These are phyloP conservation scores for Epichloe aotearoae DNA, from an alignment of 2,329 filamentous ascomycete genomes.

Conservation along the genomic window DNA sequence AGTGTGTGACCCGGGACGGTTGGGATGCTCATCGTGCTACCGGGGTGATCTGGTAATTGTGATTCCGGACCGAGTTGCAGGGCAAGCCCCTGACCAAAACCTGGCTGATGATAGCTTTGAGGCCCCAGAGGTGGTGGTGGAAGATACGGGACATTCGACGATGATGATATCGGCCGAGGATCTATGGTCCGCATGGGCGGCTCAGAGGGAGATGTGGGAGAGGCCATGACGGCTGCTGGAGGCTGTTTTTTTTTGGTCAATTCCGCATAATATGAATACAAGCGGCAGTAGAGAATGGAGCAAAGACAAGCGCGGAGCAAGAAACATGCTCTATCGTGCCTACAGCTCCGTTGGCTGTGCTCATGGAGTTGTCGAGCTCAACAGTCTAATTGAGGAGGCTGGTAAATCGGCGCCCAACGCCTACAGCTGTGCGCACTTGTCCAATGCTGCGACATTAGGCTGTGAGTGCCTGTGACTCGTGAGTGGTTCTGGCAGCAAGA, in stretches of 20 bases:
- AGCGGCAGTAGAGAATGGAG: not conserved
- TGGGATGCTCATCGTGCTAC: conserved; percentile 10
- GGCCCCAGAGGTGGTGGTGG: conserved; percentile 6
- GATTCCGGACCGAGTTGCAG: conserved; percentile 10
- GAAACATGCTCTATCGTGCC: not conserved
- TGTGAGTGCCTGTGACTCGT: too few relatives aligned
- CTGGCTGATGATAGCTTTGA: not conserved
- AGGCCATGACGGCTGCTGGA: not conserved
- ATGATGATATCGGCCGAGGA: conserved; percentile 15
- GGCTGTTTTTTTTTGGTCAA: not conserved
- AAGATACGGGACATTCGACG: conserved; percentile 8
- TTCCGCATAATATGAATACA: too few relatives aligned
- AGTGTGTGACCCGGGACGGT: conserved; percentile 9
- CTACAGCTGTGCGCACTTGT: not conserved
- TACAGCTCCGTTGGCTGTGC: not conserved
- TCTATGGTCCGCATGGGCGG: conserved; percentile 14
- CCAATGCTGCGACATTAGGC: too few relatives aligned
- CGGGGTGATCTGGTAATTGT: conserved; percentile 12
- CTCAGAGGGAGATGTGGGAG: conserved; percentile 3
- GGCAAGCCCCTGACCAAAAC: conserved; percentile 2
- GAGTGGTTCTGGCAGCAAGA: not conserved
- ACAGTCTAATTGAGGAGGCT: not conserved
- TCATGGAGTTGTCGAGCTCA: not conserved
- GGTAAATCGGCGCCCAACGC: not conserved
- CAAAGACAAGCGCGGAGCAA: not conserved